Evolutionary conservation across 306 rosid genomes (phyloP).

Genomic region (Trichosanthes cucumerina): DNA sequence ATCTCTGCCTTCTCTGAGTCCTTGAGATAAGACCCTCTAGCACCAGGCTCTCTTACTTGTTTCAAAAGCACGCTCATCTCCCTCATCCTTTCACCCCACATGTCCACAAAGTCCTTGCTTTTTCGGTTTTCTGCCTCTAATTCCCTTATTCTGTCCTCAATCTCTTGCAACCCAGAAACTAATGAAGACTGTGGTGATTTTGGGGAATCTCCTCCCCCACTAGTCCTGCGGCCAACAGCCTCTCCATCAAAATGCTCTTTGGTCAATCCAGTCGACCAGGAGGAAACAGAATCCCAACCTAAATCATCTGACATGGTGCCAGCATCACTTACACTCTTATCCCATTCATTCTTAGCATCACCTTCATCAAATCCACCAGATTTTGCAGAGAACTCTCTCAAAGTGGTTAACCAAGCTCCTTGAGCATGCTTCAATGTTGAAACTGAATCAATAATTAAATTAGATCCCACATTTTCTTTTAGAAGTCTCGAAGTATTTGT

Average conservation of each 20-base stretch:
- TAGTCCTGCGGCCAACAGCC: conserved; percentile 18
- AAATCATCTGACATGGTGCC: conserved; percentile 15
- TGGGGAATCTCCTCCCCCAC: background rate
- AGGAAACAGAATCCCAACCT: conserved; percentile 35
- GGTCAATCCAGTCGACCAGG: conserved; percentile 68
- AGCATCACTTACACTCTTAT: conserved; percentile 15
- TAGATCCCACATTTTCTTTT: conserved; percentile 13
- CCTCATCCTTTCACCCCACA: conserved; percentile 42
- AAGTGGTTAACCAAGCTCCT: conserved; percentile 7
- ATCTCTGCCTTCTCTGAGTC: conserved; percentile 84
- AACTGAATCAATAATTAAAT: conserved; percentile 5
- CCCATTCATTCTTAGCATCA: conserved; percentile 26
- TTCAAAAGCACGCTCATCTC: conserved; percentile 44
- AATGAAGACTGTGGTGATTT: conserved; percentile 17
- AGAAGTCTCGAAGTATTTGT: conserved; percentile 17
- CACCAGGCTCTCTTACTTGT: conserved; percentile 84
- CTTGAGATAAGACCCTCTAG: conserved; percentile 75
- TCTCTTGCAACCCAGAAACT: conserved; percentile 32
- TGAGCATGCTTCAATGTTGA: conserved; percentile 6
- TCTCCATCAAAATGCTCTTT: conserved; percentile 78
- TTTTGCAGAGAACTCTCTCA: conserved; percentile 23
- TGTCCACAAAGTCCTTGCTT: conserved; percentile 38
- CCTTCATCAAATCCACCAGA: conserved; percentile 28
- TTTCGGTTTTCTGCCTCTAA: conserved; percentile 40
- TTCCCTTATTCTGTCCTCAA: conserved; percentile 45